These are phyloP conservation scores for Talaromyces piceae DNA, from an alignment of 2,329 filamentous ascomycete genomes.

Conservation along the genomic window DNA sequence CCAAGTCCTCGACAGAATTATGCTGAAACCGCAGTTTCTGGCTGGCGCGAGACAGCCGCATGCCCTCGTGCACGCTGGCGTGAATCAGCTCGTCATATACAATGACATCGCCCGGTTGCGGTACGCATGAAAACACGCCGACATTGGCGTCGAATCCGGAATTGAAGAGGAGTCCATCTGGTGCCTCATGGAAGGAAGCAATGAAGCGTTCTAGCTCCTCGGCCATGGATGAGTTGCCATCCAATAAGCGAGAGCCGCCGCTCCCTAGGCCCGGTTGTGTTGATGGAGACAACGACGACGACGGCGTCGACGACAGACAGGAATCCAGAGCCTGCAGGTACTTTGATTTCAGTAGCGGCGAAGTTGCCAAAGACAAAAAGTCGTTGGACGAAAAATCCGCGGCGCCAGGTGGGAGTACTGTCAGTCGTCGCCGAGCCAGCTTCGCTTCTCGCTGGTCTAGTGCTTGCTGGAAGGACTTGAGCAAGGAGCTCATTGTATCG, in stretches of 20 bases:
- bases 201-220: slow-evolving; percentile 53
- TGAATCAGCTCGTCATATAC: slow-evolving; percentile 71
- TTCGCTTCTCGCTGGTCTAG: slow-evolving; percentile 35
- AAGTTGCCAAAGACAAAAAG: slow-evolving; percentile 51
- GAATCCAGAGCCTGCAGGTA: slow-evolving; percentile 6
- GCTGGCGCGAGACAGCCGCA: slow-evolving; percentile 55
- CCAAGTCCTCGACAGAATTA: slow-evolving; percentile 36
- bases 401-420: slow-evolving; percentile 35
- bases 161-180: slow-evolving; percentile 53
- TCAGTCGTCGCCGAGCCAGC: slow-evolving; percentile 41
- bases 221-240: slow-evolving; percentile 57
- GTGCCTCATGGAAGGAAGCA: slow-evolving; percentile 53
- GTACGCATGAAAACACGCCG: slow-evolving; percentile 54
- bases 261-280: slow-evolving; percentile 9
- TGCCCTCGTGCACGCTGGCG: slow-evolving; percentile 71
- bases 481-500: slow-evolving; percentile 16
- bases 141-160: slow-evolving; percentile 62
- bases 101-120: slow-evolving; percentile 55
- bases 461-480: slow-evolving; percentile 23
- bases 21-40: slow-evolving; percentile 41
- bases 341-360: slow-evolving; percentile 2
- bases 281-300: too few species aligned
- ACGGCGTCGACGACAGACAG: background rate
- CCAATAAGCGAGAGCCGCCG: slow-evolving; percentile 46
- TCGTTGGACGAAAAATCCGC: slow-evolving; percentile 61